phyloP scores from a whole-genome alignment of 371 early-diverging fungal species.

The Lichtheimia ornata region DNA sequence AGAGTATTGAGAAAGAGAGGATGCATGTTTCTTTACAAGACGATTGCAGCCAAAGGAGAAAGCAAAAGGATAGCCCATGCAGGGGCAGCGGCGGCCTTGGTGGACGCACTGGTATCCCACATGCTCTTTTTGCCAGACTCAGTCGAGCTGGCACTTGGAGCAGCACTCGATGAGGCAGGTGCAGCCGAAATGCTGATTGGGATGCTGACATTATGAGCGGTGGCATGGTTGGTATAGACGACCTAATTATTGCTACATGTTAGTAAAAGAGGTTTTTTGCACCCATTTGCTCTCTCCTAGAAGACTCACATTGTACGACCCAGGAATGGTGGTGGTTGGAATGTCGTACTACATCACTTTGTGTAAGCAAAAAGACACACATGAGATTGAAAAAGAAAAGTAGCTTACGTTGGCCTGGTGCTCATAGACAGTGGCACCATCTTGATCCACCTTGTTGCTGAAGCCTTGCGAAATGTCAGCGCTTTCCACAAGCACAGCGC shows the following conservation, averaged over 20 bases:
- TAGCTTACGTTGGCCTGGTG: constrained; percentile 36
- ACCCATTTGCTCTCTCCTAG: no score
- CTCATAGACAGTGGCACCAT: constrained; percentile 30
- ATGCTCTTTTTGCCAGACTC: constrained; percentile 6
- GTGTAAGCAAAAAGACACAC: constrained; percentile 1
- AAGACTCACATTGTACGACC: constrained; percentile 24
- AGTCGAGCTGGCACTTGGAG: constrained; percentile 4
- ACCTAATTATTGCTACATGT: constrained; percentile 16
- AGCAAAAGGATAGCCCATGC: background rate
- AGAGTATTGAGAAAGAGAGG: no score
- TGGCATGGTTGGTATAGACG: constrained; percentile 23
- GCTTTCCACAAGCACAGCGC: constrained; percentile 10
- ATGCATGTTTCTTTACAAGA: no score
- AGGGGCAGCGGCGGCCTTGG: constrained; percentile 1
- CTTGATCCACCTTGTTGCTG: constrained; percentile 26
- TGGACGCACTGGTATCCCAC: background rate
- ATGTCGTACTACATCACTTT: constrained; percentile 29
- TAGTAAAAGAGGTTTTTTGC: background rate
- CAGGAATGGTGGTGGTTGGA: constrained; percentile 29
- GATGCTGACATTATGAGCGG: constrained; percentile 27
- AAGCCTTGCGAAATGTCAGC: constrained; percentile 37
- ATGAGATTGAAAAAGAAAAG: background rate
- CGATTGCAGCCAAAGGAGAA: no score
- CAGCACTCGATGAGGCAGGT: constrained; percentile 5
- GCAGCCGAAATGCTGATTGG: constrained; percentile 33